Conservation (phyloP, 2,329 filamentous ascomycete genomes). For the Blumeria graminis region DNA sequence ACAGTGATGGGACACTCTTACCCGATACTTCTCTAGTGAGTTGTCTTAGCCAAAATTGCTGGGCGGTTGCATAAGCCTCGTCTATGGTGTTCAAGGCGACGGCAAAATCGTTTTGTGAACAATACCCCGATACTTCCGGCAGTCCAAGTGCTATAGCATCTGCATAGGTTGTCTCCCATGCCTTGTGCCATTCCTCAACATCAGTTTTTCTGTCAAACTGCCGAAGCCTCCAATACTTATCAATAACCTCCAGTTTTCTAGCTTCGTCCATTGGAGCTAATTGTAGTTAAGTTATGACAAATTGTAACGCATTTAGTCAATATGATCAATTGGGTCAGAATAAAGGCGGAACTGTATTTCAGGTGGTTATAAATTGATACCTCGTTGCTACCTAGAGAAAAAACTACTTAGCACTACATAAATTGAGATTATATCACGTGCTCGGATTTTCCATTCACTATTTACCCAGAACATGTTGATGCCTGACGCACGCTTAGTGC, state of each 20-base stretch:
- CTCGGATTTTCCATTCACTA: slow-evolving; percentile 1
- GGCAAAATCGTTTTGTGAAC: not conserved
- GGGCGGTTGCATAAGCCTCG: not conserved
- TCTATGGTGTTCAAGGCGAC: not conserved
- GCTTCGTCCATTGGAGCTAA: too few relatives aligned
- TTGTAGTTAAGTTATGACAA: too few relatives aligned
- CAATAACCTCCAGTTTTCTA: too few relatives aligned
- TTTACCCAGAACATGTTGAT: too few relatives aligned
- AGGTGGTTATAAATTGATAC: not conserved
- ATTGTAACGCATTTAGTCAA: too few relatives aligned
- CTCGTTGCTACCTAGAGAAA: too few relatives aligned
- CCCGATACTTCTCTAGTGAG: not conserved
- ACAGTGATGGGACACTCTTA: not conserved
- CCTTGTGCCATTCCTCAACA: not conserved
- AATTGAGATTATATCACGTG: not conserved
- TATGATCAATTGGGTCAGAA: not conserved
- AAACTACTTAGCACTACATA: not conserved
- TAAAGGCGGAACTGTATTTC: not conserved
- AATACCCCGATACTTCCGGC: not conserved
- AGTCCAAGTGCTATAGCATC: not conserved
- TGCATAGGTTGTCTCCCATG: not conserved
- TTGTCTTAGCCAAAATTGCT: too few relatives aligned
- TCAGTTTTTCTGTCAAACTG: too few relatives aligned
- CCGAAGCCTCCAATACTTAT: too few relatives aligned
- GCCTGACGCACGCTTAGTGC: too few relatives aligned